Percentiles rank a stretch among this genome's conserved stretches.
Conservation (phyloP, 805 yeast species). For the Saccharomyces paradoxus region DNA sequence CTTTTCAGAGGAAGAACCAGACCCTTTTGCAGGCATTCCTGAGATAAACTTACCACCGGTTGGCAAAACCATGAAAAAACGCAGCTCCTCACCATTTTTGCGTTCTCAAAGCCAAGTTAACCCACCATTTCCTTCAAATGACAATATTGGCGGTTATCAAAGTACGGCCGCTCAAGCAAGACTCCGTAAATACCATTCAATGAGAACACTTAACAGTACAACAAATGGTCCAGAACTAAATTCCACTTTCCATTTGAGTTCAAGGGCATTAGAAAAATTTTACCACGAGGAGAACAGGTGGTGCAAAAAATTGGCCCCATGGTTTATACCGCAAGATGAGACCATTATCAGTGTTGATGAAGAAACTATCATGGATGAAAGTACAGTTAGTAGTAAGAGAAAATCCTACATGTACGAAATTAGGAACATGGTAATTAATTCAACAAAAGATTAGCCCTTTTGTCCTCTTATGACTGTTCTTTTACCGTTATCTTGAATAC, state of each 20-base stretch:
- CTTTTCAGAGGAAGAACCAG: conserved; percentile 21
- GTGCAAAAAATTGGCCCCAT: conserved; percentile 25
- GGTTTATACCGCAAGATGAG: conserved; percentile 21
- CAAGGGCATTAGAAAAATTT: conserved; percentile 21
- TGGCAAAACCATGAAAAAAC: background rate
- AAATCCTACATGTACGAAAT: conserved; percentile 28
- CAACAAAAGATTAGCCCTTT: conserved; percentile 17
- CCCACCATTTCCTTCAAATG: conserved; percentile 1
- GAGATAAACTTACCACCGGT: conserved; percentile 13
- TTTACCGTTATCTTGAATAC: background rate
- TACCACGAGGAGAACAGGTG: conserved; percentile 31
- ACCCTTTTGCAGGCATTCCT: conserved; percentile 25
- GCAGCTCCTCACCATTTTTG: conserved; percentile 14
- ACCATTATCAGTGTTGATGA: conserved; percentile 5
- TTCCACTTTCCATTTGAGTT: conserved; percentile 13
- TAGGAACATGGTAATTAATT: conserved; percentile 29
- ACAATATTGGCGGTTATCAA: background rate
- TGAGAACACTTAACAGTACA: conserved; percentile 7
- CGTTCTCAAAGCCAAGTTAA: conserved; percentile 22
- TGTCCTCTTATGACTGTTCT: background rate
- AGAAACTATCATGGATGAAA: conserved; percentile 4
- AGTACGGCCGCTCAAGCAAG: background rate
- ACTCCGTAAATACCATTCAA: conserved; percentile 14
- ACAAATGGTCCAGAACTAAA: conserved; percentile 1
- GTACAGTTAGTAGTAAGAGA: conserved; percentile 13